Evolutionary conservation across 2,329 filamentous ascomycete genomes (phyloP).

Genomic region (Pseudogymnoascus sp.): DNA sequence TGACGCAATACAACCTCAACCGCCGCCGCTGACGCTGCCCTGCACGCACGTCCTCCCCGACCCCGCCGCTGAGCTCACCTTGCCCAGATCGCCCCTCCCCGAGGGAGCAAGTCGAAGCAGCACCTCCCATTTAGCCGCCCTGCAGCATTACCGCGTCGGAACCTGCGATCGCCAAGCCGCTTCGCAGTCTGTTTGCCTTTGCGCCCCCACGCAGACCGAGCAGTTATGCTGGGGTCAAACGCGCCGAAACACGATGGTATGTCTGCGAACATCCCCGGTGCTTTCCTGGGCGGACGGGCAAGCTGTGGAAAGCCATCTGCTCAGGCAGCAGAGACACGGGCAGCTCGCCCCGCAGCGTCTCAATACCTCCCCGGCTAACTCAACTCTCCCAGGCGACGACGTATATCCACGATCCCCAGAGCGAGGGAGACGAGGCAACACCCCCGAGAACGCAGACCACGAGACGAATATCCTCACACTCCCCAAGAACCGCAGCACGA

Average conservation of each 20-base stretch:
- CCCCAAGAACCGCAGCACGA: slow-evolving; percentile 59
- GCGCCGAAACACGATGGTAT: slow-evolving; percentile 6
- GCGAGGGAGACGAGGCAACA: slow-evolving; percentile 5
- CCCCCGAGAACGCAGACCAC: not conserved
- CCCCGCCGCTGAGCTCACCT: not conserved
- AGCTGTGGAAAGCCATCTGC: not conserved
- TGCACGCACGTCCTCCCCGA: not conserved
- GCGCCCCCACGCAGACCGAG: not conserved
- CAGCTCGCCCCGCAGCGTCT: not conserved
- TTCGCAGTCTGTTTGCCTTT: not conserved
- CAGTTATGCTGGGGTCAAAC: slow-evolving; percentile 8
- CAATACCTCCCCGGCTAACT: not conserved
- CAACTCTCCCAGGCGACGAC: not conserved
- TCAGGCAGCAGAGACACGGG: not conserved
- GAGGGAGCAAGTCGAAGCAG: not conserved
- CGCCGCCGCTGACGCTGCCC: not conserved
- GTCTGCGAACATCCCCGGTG: not conserved
- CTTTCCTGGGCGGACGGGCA: not conserved
- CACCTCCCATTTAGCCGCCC: not conserved
- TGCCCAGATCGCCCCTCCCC: not conserved
- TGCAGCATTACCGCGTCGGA: not conserved
- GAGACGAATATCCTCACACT: slow-evolving; percentile 23
- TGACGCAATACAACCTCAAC: not conserved
- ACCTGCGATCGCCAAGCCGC: not conserved
- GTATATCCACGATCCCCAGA: not conserved